A percentile compares a stretch with the other conserved stretches of the same genome.
Conservation (phyloP, 179 eudicot species). For the Spinacia oleracea region DNA sequence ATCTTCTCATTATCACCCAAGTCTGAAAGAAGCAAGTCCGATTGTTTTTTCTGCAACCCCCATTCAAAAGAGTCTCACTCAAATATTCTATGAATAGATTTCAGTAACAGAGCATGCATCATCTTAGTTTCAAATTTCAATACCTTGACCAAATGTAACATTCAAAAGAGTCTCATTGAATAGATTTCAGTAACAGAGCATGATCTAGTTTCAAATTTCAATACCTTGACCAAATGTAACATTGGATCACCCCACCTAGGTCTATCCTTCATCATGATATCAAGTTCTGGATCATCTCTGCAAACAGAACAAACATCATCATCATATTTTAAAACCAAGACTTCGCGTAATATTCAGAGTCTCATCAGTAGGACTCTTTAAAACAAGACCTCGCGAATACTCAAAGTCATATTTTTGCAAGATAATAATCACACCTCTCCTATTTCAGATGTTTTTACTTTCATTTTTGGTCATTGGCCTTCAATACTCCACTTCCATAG, state of each 20-base stretch:
- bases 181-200: background rate
- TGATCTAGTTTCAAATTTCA: background rate
- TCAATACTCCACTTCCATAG: background rate
- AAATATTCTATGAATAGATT: no score
- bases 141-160: no score
- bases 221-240: constrained; percentile 94
- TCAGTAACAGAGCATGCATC: no score
- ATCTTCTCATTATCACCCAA: constrained; percentile 79
- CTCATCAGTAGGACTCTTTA: background rate
- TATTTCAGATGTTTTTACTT: background rate
- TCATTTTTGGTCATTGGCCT: background rate
- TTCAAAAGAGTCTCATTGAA: no score
- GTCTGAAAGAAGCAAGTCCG: constrained; percentile 53
- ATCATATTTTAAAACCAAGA: background rate
- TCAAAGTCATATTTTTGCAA: background rate
- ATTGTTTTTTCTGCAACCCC: constrained; percentile 65
- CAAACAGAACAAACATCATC: constrained; percentile 7
- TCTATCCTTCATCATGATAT: constrained; percentile 72
- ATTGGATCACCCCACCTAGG: constrained; percentile 98
- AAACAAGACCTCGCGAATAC: no score
- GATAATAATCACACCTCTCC: background rate
- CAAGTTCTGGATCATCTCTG: constrained; percentile 96
- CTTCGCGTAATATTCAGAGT: no score
- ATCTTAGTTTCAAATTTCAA: no score
- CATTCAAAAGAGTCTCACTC: background rate